Conservation (phyloP, 192 early-diverging fungal genomes). For the Mortierella claussenii region DNA sequence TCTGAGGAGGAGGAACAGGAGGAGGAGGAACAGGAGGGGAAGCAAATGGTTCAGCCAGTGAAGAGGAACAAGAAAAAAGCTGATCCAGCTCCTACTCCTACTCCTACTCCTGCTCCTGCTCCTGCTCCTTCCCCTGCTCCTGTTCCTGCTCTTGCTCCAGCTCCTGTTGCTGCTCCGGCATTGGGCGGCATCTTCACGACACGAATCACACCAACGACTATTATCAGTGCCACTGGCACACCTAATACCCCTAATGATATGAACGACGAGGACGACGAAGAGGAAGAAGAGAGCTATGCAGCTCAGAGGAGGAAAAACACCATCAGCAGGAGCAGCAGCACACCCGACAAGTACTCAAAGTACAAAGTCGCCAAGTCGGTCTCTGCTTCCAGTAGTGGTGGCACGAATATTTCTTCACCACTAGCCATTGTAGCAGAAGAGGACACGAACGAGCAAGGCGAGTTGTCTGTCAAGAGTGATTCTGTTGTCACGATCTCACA, state of each 20-base stretch:
- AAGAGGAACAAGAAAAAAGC: slow-evolving; percentile 5
- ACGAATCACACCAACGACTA: too few relatives aligned
- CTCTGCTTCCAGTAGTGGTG: neutral
- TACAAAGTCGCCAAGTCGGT: slow-evolving; percentile 27
- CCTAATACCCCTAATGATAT: neutral
- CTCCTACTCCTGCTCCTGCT: too few relatives aligned
- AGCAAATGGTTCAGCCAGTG: slow-evolving; percentile 8
- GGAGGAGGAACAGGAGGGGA: neutral
- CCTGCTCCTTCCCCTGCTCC: too few relatives aligned
- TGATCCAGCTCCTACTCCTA: neutral
- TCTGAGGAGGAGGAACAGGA: neutral
- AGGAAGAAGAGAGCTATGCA: slow-evolving; percentile 22
- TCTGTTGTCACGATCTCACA: neutral
- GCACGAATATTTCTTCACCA: slow-evolving; percentile 8
- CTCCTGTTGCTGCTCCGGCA: too few relatives aligned
- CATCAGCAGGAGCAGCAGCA: slow-evolving; percentile 31
- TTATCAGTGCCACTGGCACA: too few relatives aligned
- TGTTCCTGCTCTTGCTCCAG: too few relatives aligned
- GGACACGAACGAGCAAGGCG: slow-evolving; percentile 17
- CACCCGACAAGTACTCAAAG: slow-evolving; percentile 46
- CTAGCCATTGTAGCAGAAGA: slow-evolving; percentile 23
- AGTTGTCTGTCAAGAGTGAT: neutral
- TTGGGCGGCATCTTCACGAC: too few relatives aligned
- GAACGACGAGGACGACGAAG: slow-evolving; percentile 25
- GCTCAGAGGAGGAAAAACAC: slow-evolving; percentile 15